A percentile compares a stretch with the other conserved stretches of the same genome.
Conservation (phyloP, 148 eudicot genomes). For the Camellia japonica region DNA sequence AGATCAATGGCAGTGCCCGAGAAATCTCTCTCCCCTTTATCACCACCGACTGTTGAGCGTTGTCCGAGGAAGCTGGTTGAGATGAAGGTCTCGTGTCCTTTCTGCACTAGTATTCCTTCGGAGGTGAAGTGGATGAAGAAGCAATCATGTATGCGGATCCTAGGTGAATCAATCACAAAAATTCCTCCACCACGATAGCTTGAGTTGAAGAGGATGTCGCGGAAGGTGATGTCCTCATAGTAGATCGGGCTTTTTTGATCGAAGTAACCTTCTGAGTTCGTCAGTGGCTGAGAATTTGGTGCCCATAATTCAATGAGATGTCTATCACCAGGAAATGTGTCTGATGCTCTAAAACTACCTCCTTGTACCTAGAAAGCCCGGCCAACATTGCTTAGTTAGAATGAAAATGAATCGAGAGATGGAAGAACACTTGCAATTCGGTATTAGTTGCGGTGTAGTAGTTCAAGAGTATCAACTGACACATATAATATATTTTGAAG, state of each 20-base stretch:
- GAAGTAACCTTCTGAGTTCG: background rate
- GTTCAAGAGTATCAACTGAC: too few species aligned
- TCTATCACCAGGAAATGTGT: constrained; percentile 36
- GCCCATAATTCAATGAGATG: constrained; percentile 37
- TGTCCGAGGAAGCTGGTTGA: constrained; percentile 35
- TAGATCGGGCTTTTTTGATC: constrained; percentile 16
- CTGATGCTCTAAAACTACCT: constrained; percentile 40
- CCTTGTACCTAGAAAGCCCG: constrained; percentile 25
- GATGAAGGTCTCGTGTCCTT: constrained; percentile 49
- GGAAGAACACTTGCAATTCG: background rate
- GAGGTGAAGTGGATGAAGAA: constrained; percentile 43
- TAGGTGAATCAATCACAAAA: constrained; percentile 27
- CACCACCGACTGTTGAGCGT: constrained; percentile 38
- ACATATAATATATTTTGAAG: too few species aligned
- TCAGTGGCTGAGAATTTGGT: constrained; percentile 23
- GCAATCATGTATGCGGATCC: constrained; percentile 33
- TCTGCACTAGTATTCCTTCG: constrained; percentile 30
- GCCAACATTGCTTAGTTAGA: background rate
- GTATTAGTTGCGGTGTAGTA: too few species aligned
- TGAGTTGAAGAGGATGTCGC: constrained; percentile 45
- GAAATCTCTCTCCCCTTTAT: constrained; percentile 25
- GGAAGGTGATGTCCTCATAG: constrained; percentile 42
- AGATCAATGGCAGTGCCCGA: constrained; percentile 40
- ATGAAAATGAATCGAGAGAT: background rate
- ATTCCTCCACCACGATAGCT: constrained; percentile 37